Conservation (phyloP, 106 monocot species). For the Acorus calamus region DNA sequence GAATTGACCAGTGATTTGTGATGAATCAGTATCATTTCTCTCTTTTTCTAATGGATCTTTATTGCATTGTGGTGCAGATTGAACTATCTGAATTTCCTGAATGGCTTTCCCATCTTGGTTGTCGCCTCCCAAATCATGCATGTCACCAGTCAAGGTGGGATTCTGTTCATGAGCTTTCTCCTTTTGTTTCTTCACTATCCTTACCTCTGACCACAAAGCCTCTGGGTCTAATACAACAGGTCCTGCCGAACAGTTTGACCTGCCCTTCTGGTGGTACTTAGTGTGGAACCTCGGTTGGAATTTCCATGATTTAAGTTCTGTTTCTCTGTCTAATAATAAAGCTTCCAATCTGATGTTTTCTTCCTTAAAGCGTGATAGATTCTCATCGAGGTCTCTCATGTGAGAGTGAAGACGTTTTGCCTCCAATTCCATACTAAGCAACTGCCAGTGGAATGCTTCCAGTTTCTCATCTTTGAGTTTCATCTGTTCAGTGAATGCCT, state of each 20-base stretch:
- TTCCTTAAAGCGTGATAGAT: constrained; percentile 28
- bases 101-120: too few relatives aligned
- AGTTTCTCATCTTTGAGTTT: constrained; percentile 76
- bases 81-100: too few relatives aligned
- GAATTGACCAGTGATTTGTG: too few relatives aligned
- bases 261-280: constrained; percentile 17
- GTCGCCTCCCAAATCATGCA: background rate
- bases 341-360: constrained; percentile 46
- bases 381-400: constrained; percentile 45
- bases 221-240: background rate
- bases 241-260: background rate
- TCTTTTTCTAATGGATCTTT: too few relatives aligned
- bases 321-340: constrained; percentile 34
- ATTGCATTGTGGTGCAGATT: too few relatives aligned
- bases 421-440: constrained; percentile 58
- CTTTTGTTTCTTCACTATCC: constrained; percentile 5
- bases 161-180: constrained; percentile 5
- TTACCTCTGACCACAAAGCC: constrained; percentile 14
- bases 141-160: too few relatives aligned
- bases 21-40: too few relatives aligned
- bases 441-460: constrained; percentile 43
- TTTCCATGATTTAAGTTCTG: constrained; percentile 36
- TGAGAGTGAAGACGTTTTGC: constrained; percentile 58
- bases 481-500: constrained; percentile 79
- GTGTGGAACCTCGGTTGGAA: constrained; percentile 22